Evolutionary conservation across 2,329 filamentous ascomycete genomes (phyloP).

Genomic region (Penicillium aurantiogriseum): DNA sequence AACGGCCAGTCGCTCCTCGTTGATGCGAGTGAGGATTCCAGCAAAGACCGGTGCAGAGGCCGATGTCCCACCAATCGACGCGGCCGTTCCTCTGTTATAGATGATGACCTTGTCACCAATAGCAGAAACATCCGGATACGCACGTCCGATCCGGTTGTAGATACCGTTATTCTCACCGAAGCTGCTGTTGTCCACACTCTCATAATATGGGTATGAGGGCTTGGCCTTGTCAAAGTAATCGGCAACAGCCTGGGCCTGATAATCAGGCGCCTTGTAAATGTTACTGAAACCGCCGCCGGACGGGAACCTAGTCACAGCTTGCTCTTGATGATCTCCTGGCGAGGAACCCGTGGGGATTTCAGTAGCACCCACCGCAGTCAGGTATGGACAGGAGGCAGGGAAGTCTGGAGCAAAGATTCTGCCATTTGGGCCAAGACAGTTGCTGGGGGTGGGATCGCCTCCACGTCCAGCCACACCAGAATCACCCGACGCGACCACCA

Average conservation of each 20-base stretch:
- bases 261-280: constrained; percentile 41
- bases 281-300: constrained; percentile 47
- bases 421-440: constrained; percentile 36
- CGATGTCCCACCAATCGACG: constrained; percentile 31
- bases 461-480: constrained; percentile 41
- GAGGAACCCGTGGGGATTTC: constrained; percentile 33
- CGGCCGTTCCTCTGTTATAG: constrained; percentile 25
- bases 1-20: constrained; percentile 52
- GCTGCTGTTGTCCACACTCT: constrained; percentile 32
- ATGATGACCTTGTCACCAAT: constrained; percentile 39
- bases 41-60: constrained; percentile 57
- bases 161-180: constrained; percentile 30
- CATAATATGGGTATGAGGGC: constrained; percentile 32
- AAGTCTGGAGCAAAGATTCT: constrained; percentile 41
- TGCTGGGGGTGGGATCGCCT: constrained; percentile 30
- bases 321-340: constrained; percentile 33
- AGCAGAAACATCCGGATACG: constrained; percentile 39
- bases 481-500: constrained; percentile 50
- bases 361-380: constrained; percentile 43
- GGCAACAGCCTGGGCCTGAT: constrained; percentile 39
- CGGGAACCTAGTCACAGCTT: constrained; percentile 38
- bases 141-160: constrained; percentile 38
- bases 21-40: constrained; percentile 55
- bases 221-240: constrained; percentile 34
- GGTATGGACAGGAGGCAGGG: constrained; percentile 35